Percentiles rank a stretch among this genome's conserved stretches.
These are phyloP conservation scores for Rhizoctonia solani DNA, from an alignment of 1,284 basidiomycete genomes.

Conservation along the genomic window DNA sequence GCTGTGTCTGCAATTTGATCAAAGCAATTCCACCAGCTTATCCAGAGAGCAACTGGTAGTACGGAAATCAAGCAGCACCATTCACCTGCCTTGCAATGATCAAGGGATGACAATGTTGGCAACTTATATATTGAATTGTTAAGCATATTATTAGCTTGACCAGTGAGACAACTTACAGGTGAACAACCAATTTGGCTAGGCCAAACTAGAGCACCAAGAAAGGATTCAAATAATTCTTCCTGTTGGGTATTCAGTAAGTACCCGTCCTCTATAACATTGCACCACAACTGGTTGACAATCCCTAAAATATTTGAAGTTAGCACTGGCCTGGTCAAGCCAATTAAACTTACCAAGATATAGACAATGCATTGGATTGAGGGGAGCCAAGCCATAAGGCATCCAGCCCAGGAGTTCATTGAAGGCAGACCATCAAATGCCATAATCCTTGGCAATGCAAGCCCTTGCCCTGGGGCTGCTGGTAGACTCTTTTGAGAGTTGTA, in stretches of 20 bases:
- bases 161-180: too few species aligned
- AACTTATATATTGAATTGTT: too few species aligned
- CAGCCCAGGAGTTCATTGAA: conserved; percentile 49
- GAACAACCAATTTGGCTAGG: conserved; percentile 46
- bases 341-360: conserved; percentile 44
- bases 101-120: too few species aligned
- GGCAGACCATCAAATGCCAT: conserved; percentile 46
- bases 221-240: conserved; percentile 40
- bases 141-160: too few species aligned
- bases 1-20: too few species aligned
- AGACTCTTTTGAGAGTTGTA: background rate
- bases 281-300: background rate
- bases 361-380: conserved; percentile 50
- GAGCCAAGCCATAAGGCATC: conserved; percentile 46
- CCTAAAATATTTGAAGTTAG: background rate
- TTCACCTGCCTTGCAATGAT: too few species aligned
- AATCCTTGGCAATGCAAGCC: background rate
- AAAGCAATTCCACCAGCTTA: too few species aligned
- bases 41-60: too few species aligned
- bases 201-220: conserved; percentile 44
- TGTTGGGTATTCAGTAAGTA: conserved; percentile 5
- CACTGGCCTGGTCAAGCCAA: background rate
- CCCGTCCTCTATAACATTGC: background rate
- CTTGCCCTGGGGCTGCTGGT: background rate
- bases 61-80: too few species aligned